phyloP scores from a whole-genome alignment of 208 protist species.

The Wallacemonas sp. region DNA sequence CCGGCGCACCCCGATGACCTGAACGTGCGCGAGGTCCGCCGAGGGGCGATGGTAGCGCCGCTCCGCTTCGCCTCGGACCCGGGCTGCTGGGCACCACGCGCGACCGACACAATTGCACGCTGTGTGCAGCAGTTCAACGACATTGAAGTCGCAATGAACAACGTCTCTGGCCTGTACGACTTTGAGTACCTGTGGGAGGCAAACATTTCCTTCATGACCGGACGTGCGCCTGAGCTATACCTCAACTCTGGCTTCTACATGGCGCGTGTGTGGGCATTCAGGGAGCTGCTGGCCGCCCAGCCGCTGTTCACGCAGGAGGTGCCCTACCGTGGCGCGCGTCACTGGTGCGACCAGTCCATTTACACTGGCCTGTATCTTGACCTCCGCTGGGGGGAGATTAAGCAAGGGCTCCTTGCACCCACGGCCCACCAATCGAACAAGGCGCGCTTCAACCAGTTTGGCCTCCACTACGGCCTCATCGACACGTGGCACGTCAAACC shows the following conservation, averaged over 20 bases:
- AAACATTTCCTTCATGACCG: slow-evolving; percentile 8
- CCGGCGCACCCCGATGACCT: background rate
- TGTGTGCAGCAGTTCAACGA: background rate
- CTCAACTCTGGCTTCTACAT: slow-evolving; percentile 16
- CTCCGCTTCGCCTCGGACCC: slow-evolving; percentile 9
- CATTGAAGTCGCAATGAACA: background rate
- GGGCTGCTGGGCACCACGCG: slow-evolving; percentile 6
- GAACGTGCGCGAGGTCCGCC: slow-evolving; percentile 13
- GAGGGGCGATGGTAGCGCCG: slow-evolving; percentile 2
- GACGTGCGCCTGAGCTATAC: background rate
- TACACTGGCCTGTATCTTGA: slow-evolving; percentile 9
- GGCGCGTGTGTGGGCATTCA: slow-evolving; percentile 9
- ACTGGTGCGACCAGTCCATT: slow-evolving; percentile 7
- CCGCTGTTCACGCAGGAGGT: background rate
- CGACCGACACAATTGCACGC: background rate
- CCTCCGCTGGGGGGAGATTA: slow-evolving; percentile 11
- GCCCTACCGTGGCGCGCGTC: background rate
- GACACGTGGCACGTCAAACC: slow-evolving; percentile 1
- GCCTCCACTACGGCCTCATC: slow-evolving; percentile 15
- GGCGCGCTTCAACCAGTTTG: slow-evolving; percentile 3
- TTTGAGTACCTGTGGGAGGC: slow-evolving; percentile 16
- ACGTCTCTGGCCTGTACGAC: background rate
- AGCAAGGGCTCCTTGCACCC: background rate
- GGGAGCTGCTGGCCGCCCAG: slow-evolving; percentile 2
- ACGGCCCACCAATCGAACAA: background rate